Evolutionary conservation across 805 yeast genomes (phyloP).

Genomic region (Yamadazyma phyllophila): DNA sequence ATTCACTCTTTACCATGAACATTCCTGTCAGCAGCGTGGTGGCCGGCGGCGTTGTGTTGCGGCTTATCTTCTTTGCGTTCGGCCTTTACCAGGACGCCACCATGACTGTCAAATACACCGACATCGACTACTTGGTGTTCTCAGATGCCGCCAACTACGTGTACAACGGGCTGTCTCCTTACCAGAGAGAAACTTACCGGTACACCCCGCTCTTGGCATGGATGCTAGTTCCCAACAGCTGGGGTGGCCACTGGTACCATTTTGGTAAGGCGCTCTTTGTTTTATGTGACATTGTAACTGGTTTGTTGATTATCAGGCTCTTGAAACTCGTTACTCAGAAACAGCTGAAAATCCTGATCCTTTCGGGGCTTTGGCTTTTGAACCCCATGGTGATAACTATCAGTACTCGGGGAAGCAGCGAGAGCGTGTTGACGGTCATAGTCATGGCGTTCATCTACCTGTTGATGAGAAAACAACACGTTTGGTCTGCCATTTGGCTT

Average conservation of each 20-base stretch:
- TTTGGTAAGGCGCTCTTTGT: constrained; percentile 83
- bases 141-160: constrained; percentile 86
- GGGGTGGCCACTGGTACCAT: constrained; percentile 40
- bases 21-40: constrained; percentile 1
- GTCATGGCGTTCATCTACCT: constrained; percentile 58
- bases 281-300: constrained; percentile 77
- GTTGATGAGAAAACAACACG: constrained; percentile 28
- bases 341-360: constrained; percentile 26
- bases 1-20: constrained; percentile 3
- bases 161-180: constrained; percentile 63
- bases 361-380: constrained; percentile 74
- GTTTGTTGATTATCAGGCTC: constrained; percentile 48
- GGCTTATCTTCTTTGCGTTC: constrained; percentile 66
- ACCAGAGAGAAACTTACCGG: constrained; percentile 80
- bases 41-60: constrained; percentile 20
- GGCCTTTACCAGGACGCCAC: constrained; percentile 85
- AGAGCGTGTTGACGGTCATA: constrained; percentile 79
- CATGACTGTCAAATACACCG: constrained; percentile 84
- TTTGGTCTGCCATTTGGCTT: constrained; percentile 44
- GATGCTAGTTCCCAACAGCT: constrained; percentile 69
- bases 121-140: constrained; percentile 90
- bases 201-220: constrained; percentile 91
- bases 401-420: constrained; percentile 90
- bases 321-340: constrained; percentile 29
- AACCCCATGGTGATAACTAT: constrained; percentile 96